Base-by-base conservation (phyloP, 768 basidiomycete genomes). In the Suillus occidentalis region DNA sequence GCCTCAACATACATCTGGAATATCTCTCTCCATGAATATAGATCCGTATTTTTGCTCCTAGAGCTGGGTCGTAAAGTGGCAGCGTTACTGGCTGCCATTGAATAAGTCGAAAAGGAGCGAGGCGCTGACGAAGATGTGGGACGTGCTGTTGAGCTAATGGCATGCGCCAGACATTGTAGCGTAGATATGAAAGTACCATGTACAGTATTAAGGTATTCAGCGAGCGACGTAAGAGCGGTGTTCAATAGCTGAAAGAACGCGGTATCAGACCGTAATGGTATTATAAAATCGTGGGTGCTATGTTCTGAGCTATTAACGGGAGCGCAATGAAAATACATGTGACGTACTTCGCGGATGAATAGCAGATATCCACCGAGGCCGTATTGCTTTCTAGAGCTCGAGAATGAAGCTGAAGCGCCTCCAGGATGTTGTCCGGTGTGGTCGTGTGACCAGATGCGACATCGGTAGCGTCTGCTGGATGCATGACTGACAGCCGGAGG, bases 1-100 rank as follows among this genome's bases (percentile, higher is more conserved):
- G 87, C 81, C 69, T 97, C 94, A 57, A 90, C 82, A 75, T 97
- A 97, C 3, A 96, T 77, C 64, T 89, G 88, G 72, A 98, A 97
- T 36, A 97, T 89, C 76, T 94, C 88, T 28, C 96, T 81, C 96
- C 96, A 97, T 7, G 87, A 83, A 72, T 92, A 94, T 9, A 98
- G 76, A 69, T 98, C 95, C 13, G 77, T 64, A 72, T 77, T 66
- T 65, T 72, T 61, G 49, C 76, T 63, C 67, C 76, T 68, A 20
- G 53, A 28, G 68, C 69, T 0, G 80, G 83, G 72, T 84, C 83
- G 9, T 80, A 80, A 14, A 80, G 80, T 64, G 25, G 34, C 52
- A 3, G 62, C 62, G 40, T 76, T 75, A 40, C 36, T 16, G 25
- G 62, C 58, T 1, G 67, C 49, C 40, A 65, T 55, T 2, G 80